phyloP scores from a whole-genome alignment of 1,139 yeast species.

The Diutina sp. region DNA sequence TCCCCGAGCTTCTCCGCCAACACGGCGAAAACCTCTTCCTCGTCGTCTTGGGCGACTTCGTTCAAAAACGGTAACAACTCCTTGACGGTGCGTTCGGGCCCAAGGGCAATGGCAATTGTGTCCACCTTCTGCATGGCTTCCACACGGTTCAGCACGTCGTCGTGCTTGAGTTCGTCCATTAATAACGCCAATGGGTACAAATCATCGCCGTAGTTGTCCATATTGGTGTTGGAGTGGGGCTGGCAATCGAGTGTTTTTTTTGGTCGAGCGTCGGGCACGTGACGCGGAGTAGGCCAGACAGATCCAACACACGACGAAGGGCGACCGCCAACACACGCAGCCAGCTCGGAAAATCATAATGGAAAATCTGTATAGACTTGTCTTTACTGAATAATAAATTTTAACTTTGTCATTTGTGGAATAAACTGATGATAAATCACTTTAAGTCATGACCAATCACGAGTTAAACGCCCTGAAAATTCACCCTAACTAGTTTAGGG shows the following conservation, averaged over 20 bases:
- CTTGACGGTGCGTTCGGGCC: conserved; percentile 82
- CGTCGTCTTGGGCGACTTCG: conserved; percentile 62
- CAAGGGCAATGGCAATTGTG: conserved; percentile 89
- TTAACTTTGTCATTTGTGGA: too few relatives aligned
- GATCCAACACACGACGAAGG: not conserved
- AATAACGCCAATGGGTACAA: conserved; percentile 89
- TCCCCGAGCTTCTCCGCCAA: conserved; percentile 83
- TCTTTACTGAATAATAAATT: too few relatives aligned
- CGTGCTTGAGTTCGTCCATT: conserved; percentile 92
- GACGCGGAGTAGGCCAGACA: not conserved
- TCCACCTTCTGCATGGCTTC: conserved; percentile 92
- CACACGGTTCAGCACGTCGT: conserved; percentile 85
- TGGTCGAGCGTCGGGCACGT: not conserved
- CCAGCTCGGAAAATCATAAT: too few relatives aligned
- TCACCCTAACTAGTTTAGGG: too few relatives aligned
- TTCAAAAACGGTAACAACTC: conserved; percentile 81
- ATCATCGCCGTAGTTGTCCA: conserved; percentile 43
- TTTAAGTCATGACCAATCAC: too few relatives aligned
- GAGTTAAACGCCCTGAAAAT: too few relatives aligned
- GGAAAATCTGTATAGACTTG: too few relatives aligned
- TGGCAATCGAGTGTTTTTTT: not conserved
- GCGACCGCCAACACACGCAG: not conserved
- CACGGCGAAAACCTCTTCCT: conserved; percentile 93
- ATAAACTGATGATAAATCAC: too few relatives aligned
- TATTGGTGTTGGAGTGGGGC: conserved; percentile 6